These are phyloP conservation scores for Kwoniella europaea DNA, from an alignment of 768 basidiomycete species.

Conservation along the genomic window DNA sequence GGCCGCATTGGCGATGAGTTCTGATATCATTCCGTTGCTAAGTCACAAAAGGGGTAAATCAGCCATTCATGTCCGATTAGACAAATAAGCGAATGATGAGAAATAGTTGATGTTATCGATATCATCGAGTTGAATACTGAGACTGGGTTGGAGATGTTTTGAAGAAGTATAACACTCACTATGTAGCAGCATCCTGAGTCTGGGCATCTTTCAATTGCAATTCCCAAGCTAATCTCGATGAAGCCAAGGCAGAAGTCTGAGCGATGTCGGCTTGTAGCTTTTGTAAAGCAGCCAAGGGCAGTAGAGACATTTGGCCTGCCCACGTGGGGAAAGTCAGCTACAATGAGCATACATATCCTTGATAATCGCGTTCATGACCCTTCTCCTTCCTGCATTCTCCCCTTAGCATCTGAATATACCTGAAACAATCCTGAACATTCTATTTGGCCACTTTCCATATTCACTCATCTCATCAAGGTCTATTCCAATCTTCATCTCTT, in stretches of 20 bases:
- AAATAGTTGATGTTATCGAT: no score
- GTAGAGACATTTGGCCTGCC: constrained; percentile 72
- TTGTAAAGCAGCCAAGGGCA: constrained; percentile 72
- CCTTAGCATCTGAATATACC: neutral
- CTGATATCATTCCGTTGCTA: constrained; percentile 90
- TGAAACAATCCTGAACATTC: no score
- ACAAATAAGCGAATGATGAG: no score
- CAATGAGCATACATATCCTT: neutral
- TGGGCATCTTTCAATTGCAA: constrained; percentile 66
- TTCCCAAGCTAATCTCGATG: constrained; percentile 75
- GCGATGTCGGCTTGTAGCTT: constrained; percentile 71
- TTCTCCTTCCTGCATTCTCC: neutral
- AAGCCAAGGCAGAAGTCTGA: constrained; percentile 74
- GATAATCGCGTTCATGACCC: neutral
- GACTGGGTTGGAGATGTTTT: neutral
- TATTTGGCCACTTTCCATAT: no score
- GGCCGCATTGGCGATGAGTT: constrained; percentile 83
- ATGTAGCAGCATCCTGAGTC: constrained; percentile 50
- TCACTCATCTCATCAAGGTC: no score
- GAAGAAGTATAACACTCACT: constrained; percentile 39
- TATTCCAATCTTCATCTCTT: no score
- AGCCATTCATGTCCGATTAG: neutral
- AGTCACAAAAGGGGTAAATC: constrained; percentile 53
- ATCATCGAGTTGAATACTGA: no score
- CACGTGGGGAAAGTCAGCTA: neutral